phyloP scores from a whole-genome alignment of 768 basidiomycete species.

The Leucogyrophana mollusca region DNA sequence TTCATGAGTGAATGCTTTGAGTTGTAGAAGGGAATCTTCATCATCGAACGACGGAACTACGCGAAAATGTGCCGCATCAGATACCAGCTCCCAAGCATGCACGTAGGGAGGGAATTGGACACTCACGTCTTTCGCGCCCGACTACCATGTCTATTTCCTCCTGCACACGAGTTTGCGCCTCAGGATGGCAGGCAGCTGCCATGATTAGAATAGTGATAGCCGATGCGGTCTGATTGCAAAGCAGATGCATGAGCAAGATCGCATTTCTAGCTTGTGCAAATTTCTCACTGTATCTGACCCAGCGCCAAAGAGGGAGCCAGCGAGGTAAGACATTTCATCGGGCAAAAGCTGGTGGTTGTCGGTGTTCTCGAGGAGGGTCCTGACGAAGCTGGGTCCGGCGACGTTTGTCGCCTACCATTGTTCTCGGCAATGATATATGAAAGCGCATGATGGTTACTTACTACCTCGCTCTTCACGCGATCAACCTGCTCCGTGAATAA shows the following conservation, averaged over 20 bases:
- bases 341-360: conserved; percentile 46
- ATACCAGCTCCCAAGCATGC: background rate
- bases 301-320: conserved; percentile 58
- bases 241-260: too few species aligned
- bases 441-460: conserved; percentile 11
- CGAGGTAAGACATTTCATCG: conserved; percentile 57
- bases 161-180: conserved; percentile 45
- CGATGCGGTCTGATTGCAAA: conserved; percentile 45
- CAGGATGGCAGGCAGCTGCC: conserved; percentile 51
- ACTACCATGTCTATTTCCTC: conserved; percentile 50
- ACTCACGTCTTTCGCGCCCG: conserved; percentile 30
- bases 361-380: conserved; percentile 50
- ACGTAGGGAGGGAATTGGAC: background rate
- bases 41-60: conserved; percentile 38
- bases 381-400: conserved; percentile 38
- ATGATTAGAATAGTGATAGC: conserved; percentile 49
- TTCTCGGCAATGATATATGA: too few species aligned
- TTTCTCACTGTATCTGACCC: conserved; percentile 47
- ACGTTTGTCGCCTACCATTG: conserved; percentile 6
- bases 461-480: conserved; percentile 41
- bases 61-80: background rate
- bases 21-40: conserved; percentile 28
- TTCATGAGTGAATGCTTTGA: conserved; percentile 37
- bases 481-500: conserved; percentile 48
- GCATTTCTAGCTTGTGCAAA: too few species aligned